Conservation (phyloP, 2,329 filamentous ascomycete genomes). For the Penicillium thymicola region DNA sequence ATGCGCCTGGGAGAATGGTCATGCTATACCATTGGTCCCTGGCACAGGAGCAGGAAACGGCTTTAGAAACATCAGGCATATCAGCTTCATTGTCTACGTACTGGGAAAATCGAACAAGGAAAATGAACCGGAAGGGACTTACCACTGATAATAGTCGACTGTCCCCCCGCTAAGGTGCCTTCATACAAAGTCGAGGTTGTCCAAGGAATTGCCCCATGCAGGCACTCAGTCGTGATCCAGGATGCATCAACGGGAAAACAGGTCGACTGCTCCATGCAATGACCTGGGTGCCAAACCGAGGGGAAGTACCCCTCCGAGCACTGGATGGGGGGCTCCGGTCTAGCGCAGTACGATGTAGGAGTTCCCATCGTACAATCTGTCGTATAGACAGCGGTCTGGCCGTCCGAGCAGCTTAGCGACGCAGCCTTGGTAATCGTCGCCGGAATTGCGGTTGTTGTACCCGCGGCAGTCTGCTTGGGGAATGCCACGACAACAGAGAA, state of each 20-base stretch:
- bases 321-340: conserved; percentile 14
- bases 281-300: conserved; percentile 25
- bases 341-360: conserved; percentile 23
- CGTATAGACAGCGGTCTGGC: conserved; percentile 22
- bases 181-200: conserved; percentile 20
- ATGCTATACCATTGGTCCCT: conserved; percentile 25
- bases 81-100: background rate
- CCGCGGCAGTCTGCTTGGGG: conserved; percentile 3
- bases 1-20: conserved; percentile 6
- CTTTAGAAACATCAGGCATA: background rate
- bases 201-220: conserved; percentile 21
- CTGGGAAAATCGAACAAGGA: background rate
- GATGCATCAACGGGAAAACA: conserved; percentile 22
- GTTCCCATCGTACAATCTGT: conserved; percentile 27
- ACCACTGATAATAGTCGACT: conserved; percentile 21
- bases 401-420: conserved; percentile 17
- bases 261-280: conserved; percentile 21
- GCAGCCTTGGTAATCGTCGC: conserved; percentile 2
- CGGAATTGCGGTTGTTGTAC: background rate
- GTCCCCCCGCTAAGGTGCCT: conserved; percentile 20
- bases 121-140: background rate
- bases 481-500: conserved; percentile 3
- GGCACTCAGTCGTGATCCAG: conserved; percentile 26
- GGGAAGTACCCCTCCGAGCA: conserved; percentile 24
- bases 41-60: conserved; percentile 23